A percentile compares a stretch with the other conserved stretches of the same genome.
Conservation (phyloP, 257 asterid species). For the Leonotis leonurus region DNA sequence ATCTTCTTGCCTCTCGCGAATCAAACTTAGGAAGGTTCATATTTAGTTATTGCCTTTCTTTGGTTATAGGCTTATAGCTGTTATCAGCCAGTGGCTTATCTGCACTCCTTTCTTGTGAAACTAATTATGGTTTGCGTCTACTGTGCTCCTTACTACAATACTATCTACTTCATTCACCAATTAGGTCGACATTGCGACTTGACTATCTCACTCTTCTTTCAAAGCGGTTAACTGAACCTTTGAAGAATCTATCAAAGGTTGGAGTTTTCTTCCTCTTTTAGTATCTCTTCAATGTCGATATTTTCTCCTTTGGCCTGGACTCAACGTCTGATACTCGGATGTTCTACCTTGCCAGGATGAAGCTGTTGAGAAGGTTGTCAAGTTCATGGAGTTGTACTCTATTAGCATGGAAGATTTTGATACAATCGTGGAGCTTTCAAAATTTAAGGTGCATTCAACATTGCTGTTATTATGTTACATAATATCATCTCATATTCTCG, state of each 20-base stretch:
- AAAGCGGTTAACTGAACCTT: constrained; percentile 73
- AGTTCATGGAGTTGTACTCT: constrained; percentile 87
- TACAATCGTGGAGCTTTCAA: constrained; percentile 72
- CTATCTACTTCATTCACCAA: constrained; percentile 1
- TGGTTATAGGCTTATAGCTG: neutral
- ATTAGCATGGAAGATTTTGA: constrained; percentile 87
- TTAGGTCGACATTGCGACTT: constrained; percentile 73
- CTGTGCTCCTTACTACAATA: constrained; percentile 10
- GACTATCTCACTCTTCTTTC: constrained; percentile 65
- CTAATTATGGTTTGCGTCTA: neutral
- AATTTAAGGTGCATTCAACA: constrained; percentile 74
- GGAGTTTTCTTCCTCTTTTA: constrained; percentile 4
- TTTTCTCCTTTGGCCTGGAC: neutral
- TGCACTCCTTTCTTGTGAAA: neutral
- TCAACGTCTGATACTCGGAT: constrained; percentile 7
- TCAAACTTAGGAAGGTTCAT: constrained; percentile 76
- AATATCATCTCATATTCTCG: neutral
- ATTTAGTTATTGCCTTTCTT: neutral
- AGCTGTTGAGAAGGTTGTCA: constrained; percentile 76
- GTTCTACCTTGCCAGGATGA: constrained; percentile 58
- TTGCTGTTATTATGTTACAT: no score
- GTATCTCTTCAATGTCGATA: neutral
- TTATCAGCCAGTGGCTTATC: neutral
- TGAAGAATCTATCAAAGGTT: constrained; percentile 67
- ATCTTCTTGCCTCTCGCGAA: constrained; percentile 84